A percentile compares a stretch with the other conserved stretches of the same genome.
Evolutionary conservation across 2,329 filamentous ascomycete genomes (phyloP).

Genomic region (Pyrenophora graminea): DNA sequence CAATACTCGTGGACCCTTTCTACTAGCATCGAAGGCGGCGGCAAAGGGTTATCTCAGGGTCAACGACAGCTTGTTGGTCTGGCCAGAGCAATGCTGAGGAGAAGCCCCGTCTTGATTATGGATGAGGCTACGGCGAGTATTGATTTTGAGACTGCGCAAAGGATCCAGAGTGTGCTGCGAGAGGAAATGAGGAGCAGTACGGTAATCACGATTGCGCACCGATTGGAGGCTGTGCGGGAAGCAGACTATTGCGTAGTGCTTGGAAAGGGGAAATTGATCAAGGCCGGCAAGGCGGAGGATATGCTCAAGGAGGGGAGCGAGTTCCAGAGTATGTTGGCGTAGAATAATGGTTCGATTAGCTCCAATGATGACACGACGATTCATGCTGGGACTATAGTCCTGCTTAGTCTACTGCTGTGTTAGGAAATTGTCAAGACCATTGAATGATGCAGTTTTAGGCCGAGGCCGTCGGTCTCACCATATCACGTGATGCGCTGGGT

Average conservation of each 20-base stretch:
- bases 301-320: slow-evolving; percentile 43
- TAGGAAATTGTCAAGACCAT: not conserved
- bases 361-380: not conserved
- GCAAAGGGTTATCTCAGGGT: slow-evolving; percentile 66
- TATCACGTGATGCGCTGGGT: too few relatives aligned
- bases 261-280: slow-evolving; percentile 55
- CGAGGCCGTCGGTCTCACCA: not conserved
- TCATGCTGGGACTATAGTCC: not conserved
- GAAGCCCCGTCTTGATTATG: slow-evolving; percentile 66
- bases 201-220: slow-evolving; percentile 68
- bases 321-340: slow-evolving; percentile 42
- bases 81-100: slow-evolving; percentile 63
- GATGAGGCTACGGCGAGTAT: slow-evolving; percentile 70
- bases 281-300: slow-evolving; percentile 39
- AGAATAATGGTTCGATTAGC: not conserved
- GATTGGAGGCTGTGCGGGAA: slow-evolving; percentile 64
- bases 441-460: not conserved
- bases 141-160: slow-evolving; percentile 63
- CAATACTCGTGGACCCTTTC: slow-evolving; percentile 60
- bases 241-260: slow-evolving; percentile 61
- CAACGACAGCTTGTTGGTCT: slow-evolving; percentile 69
- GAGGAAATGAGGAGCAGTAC: slow-evolving; percentile 63
- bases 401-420: not conserved
- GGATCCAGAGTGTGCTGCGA: slow-evolving; percentile 60
- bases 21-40: slow-evolving; percentile 63